phyloP scores from a whole-genome alignment of 805 yeast genomes.

The Starmerella gropengiesseri region DNA sequence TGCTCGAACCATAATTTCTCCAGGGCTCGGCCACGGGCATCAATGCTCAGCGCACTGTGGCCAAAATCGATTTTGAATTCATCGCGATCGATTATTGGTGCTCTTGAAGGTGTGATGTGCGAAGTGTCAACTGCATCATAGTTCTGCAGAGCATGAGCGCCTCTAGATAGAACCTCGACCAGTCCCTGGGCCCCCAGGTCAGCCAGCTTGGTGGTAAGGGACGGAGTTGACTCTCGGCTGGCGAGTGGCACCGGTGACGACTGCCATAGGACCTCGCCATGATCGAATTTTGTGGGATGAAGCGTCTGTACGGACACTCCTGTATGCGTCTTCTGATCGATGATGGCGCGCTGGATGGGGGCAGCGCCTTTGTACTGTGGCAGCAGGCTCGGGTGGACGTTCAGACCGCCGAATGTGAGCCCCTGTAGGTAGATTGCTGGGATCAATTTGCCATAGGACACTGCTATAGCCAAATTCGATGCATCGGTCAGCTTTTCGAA shows the following conservation, averaged over 20 bases:
- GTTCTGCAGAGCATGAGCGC: neutral
- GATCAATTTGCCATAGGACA: constrained; percentile 75
- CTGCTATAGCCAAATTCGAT: constrained; percentile 66
- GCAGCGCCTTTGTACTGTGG: constrained; percentile 80
- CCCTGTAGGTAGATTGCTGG: constrained; percentile 46
- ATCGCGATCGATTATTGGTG: constrained; percentile 13
- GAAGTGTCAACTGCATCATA: neutral
- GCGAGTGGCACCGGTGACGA: constrained; percentile 36
- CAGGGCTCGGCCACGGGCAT: constrained; percentile 23
- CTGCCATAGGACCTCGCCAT: constrained; percentile 59
- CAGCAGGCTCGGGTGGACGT: constrained; percentile 84
- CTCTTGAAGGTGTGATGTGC: constrained; percentile 8
- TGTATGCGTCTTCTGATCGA: constrained; percentile 50
- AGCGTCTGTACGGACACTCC: constrained; percentile 87
- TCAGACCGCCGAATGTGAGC: constrained; percentile 57
- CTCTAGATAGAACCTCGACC: constrained; percentile 33
- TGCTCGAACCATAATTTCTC: constrained; percentile 21
- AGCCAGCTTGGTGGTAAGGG: constrained; percentile 46
- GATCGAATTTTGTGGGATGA: constrained; percentile 79
- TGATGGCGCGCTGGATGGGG: constrained; percentile 70
- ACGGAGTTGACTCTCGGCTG: constrained; percentile 35
- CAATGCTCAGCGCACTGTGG: neutral
- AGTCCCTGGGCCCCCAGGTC: constrained; percentile 52
- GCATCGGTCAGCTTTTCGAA: constrained; percentile 8
- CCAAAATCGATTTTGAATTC: constrained; percentile 14